Base-by-base conservation (phyloP, 2,329 filamentous ascomycete genomes). In the Tolypocladium tropicale region DNA sequence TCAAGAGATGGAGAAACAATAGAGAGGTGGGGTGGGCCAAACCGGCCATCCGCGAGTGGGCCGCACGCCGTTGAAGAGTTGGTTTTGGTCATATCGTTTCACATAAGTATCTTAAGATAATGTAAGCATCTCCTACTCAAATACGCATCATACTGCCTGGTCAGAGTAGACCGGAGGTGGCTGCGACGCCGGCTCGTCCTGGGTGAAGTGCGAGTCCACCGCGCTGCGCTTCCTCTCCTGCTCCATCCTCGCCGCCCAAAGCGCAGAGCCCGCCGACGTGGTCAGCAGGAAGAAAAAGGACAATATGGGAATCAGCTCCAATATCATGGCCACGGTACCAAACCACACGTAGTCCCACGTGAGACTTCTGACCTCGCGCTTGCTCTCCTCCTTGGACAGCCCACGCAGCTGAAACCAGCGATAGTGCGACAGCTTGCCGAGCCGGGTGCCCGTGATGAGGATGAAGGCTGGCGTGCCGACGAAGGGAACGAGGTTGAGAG, bases 221-320 rank as follows among this genome's bases (percentile, higher is more conserved):
- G 52, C 59, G 41, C 41, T 55, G 32, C 56, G 53, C 25, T 62
- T 62, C 52, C 68, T 72, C 62, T 81, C 75, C 55, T 82, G 76
- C 70, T 97, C 92, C 53, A 96, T 73, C 61, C 86, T 84, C 2
- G 85, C 85, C 2, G 85, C 89, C 92, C 93, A 97, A 37, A 97
- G 74, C 1, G 90, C 93, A 48, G 89, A 86, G 2, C 93, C 94
- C 23, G 85, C 83, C 1, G 92, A 88, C 3, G 89, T 91, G 0
- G 93, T 96, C 61, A 99, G 74, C 41, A 97, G 78, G 69, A 97
- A 96, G 67, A 97, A 85, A 79, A 99, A 95, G n/a, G 89, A 95
- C 52, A 96, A 72, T 14, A 93, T 79, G 1, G 94, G 94, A 10
- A 96, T 79, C n/a, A 97, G 79, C 72, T 96, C 90, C 32, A 97